Evolutionary conservation across 2,329 filamentous ascomycete species (phyloP), one percentile per base, ranked within the genome.

Genomic region (Aspergillus ruber): DNA sequence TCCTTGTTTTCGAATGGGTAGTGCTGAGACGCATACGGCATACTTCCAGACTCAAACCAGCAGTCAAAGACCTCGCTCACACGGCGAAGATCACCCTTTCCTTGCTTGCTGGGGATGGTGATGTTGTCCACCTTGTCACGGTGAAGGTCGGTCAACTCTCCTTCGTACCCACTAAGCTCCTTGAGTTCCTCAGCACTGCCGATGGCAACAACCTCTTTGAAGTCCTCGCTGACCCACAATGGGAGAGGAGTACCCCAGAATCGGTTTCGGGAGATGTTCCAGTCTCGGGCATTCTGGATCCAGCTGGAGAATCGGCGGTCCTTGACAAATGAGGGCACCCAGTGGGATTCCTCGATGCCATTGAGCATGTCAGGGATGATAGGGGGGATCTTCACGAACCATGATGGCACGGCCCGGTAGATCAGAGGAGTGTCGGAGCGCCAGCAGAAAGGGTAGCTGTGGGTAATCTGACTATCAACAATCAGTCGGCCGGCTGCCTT

Each of bases 201-300:
- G 47, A 96, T 72, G 60, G 90, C 95, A 23, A 97, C 80, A 52
- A 87, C 76, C 69, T 97, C 91, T 62, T 91, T 86, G 61, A 85
- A 76, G 63, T 96, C 90, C 25, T 94, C 88, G 61, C 88, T 95
- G 33, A 88, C 85, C 91, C 91, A 97, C 32, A 96, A 70, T 6
- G 90, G 90, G 50, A 96, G 83, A 1, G 90, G 90, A 0, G 90
- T 96, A 44, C 91, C 91, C 91, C 91, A 96, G 71, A 94, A 97
- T 47, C 91, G 81, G 67, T 95, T 95, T 56, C 91, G 80, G 46
- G 89, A 93, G 27, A 97, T 86, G 64, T 95, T 95, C 91, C 91
- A 97, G 68, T 97, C 91, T 50, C 86, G 84, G 12, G 91, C 90
- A 63, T 91, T 91, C 50, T 80, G 76, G 53, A 97, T 91, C 91